phyloP scores from a whole-genome alignment of 768 basidiomycete species.

The Dioszegia aurantiaca region DNA sequence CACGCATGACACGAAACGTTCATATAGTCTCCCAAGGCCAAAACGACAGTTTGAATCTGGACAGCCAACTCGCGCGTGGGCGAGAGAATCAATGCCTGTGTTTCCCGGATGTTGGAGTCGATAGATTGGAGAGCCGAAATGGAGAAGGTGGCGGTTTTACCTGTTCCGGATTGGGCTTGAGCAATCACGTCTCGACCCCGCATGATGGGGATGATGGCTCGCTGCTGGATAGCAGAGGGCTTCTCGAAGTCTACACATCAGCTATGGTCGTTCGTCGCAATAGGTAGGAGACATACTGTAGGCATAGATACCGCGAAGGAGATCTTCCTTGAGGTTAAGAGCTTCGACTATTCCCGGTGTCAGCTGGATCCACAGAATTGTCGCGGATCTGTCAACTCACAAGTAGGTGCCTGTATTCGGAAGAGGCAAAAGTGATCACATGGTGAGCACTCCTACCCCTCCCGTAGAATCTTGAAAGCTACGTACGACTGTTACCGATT shows the following conservation, averaged over 20 bases:
- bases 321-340: slow-evolving; percentile 52
- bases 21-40: slow-evolving; percentile 98
- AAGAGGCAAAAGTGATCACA: slow-evolving; percentile 48
- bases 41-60: slow-evolving; percentile 96
- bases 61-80: slow-evolving; percentile 98
- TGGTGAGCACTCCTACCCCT: slow-evolving; percentile 48
- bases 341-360: slow-evolving; percentile 48
- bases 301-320: slow-evolving; percentile 53
- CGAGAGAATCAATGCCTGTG: slow-evolving; percentile 91
- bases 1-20: slow-evolving; percentile 98
- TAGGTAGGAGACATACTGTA: slow-evolving; percentile 43
- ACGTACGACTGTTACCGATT: slow-evolving; percentile 69
- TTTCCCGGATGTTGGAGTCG: slow-evolving; percentile 89
- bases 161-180: slow-evolving; percentile 97
- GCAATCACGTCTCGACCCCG: slow-evolving; percentile 87
- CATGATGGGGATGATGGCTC: slow-evolving; percentile 92
- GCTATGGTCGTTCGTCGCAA: no score
- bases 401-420: slow-evolving; percentile 52
- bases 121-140: slow-evolving; percentile 97
- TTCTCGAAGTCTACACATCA: slow-evolving; percentile 68
- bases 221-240: slow-evolving; percentile 97
- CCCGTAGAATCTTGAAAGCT: slow-evolving; percentile 33
- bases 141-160: slow-evolving; percentile 99
- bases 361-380: slow-evolving; percentile 14
- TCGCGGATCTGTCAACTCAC: slow-evolving; percentile 34